These are phyloP conservation scores for Populus tomentosa DNA, from an alignment of 441 rosid genomes.

Conservation along the genomic window DNA sequence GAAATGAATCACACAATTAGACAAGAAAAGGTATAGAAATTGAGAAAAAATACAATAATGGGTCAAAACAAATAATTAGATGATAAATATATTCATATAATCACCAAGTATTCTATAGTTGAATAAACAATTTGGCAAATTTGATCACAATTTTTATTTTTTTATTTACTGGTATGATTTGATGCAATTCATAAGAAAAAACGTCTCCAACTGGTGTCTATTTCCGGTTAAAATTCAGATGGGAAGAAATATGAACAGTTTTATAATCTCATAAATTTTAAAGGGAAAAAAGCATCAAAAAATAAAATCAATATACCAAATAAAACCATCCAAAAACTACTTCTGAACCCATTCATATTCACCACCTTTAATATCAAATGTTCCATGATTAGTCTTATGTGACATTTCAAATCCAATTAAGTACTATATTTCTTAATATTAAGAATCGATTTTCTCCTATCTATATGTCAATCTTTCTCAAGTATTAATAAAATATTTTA, in stretches of 20 bases:
- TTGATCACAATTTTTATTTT: neutral
- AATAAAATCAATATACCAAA: neutral
- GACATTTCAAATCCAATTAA: too few species aligned
- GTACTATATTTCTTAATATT: too few species aligned
- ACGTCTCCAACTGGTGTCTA: slow-evolving; percentile 90
- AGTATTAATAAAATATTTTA: too few species aligned
- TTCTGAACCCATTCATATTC: slow-evolving; percentile 94
- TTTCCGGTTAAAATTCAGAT: slow-evolving; percentile 60
- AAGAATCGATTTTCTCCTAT: too few species aligned
- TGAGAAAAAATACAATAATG: neutral
- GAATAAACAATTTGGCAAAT: neutral
- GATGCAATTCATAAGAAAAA: slow-evolving; percentile 61
- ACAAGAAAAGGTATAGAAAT: neutral
- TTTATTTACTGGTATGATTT: neutral
- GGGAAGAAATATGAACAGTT: neutral
- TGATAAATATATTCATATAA: neutral
- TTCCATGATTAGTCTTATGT: slow-evolving; percentile 31
- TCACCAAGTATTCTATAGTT: neutral
- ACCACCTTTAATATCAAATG: slow-evolving; percentile 74
- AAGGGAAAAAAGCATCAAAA: neutral
- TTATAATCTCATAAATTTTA: neutral
- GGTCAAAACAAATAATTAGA: neutral
- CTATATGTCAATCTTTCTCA: too few species aligned
- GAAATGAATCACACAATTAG: neutral
- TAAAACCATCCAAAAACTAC: slow-evolving; percentile 25